A percentile compares a stretch with the other conserved stretches of the same genome.
These are phyloP conservation scores for Podila verticillata DNA, from an alignment of 192 early-diverging fungal species.

Conservation along the genomic window DNA sequence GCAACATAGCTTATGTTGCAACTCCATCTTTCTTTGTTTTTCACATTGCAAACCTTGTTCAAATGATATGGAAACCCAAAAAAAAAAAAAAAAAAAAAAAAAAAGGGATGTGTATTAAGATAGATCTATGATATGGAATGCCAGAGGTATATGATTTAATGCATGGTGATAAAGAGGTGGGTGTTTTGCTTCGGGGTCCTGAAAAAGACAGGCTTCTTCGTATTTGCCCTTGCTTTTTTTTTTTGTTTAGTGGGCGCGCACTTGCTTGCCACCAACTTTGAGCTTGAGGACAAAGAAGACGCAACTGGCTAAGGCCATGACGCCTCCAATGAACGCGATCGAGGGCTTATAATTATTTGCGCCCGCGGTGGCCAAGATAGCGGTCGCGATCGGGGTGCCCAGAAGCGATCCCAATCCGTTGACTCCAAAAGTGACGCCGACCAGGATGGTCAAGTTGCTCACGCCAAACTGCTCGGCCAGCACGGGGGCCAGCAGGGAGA, in stretches of 20 bases:
- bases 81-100: not conserved
- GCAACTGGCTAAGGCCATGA: slow-evolving; percentile 14
- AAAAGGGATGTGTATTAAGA: not conserved
- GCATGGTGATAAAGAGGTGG: not conserved
- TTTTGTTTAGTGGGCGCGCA: not conserved
- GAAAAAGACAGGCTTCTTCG: not conserved
- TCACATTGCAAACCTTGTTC: too few species aligned
- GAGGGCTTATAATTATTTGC: slow-evolving; percentile 27
- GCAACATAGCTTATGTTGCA: too few species aligned
- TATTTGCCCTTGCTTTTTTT: not conserved
- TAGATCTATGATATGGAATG: not conserved
- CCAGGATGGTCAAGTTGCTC: slow-evolving; percentile 45
- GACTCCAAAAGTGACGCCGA: slow-evolving; percentile 55
- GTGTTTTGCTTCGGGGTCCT: too few species aligned
- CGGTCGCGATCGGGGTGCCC: slow-evolving; percentile 54
- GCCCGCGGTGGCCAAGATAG: slow-evolving; percentile 24
- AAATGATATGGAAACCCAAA: too few species aligned
- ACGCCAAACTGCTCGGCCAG: slow-evolving; percentile 53
- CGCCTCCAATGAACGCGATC: slow-evolving; percentile 36
- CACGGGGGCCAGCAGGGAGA: slow-evolving; percentile 46
- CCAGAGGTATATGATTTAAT: not conserved
- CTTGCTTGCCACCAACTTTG: slow-evolving; percentile 33
- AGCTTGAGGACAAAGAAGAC: slow-evolving; percentile 21
- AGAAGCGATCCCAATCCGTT: slow-evolving; percentile 54
- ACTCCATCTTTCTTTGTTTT: too few species aligned